Evolutionary conservation across 306 rosid species (phyloP).

Genomic region (Morella rubra): DNA sequence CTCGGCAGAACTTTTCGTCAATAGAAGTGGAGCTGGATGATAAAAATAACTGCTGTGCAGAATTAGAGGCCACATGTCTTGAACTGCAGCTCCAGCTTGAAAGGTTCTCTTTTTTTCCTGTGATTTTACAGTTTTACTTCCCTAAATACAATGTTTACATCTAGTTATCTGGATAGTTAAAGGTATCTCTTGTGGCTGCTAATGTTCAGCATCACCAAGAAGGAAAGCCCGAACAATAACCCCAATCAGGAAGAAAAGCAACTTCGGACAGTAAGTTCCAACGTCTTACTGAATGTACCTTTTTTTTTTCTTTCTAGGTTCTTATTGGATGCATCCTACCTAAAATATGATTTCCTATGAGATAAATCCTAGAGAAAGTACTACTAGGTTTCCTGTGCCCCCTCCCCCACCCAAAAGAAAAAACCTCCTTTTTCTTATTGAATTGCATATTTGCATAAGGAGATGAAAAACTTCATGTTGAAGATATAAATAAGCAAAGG

Average conservation of each 20-base stretch:
- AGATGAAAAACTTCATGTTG: background rate
- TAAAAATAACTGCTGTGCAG: slow-evolving; percentile 59
- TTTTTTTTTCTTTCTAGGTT: background rate
- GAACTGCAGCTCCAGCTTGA: slow-evolving; percentile 80
- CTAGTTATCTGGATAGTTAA: background rate
- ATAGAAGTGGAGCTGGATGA: slow-evolving; percentile 68
- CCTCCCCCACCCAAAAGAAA: background rate
- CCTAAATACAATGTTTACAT: slow-evolving; percentile 1
- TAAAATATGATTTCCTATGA: no score
- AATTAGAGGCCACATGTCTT: slow-evolving; percentile 67
- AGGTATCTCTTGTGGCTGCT: slow-evolving; percentile 22
- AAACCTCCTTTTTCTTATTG: background rate
- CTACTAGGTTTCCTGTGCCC: background rate
- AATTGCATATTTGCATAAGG: background rate
- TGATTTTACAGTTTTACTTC: slow-evolving; percentile 18
- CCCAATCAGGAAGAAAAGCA: slow-evolving; percentile 49
- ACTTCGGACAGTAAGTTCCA: slow-evolving; percentile 62
- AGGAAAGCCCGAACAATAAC: slow-evolving; percentile 32
- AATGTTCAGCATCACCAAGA: slow-evolving; percentile 49
- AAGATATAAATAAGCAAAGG: background rate
- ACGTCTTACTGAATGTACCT: slow-evolving; percentile 12
- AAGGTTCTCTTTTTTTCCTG: slow-evolving; percentile 50
- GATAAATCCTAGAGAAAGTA: no score
- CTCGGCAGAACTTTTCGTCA: slow-evolving; percentile 48
- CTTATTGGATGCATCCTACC: no score